Base-by-base conservation (phyloP, 192 early-diverging fungal species). In the Coemansia sp. region DNA sequence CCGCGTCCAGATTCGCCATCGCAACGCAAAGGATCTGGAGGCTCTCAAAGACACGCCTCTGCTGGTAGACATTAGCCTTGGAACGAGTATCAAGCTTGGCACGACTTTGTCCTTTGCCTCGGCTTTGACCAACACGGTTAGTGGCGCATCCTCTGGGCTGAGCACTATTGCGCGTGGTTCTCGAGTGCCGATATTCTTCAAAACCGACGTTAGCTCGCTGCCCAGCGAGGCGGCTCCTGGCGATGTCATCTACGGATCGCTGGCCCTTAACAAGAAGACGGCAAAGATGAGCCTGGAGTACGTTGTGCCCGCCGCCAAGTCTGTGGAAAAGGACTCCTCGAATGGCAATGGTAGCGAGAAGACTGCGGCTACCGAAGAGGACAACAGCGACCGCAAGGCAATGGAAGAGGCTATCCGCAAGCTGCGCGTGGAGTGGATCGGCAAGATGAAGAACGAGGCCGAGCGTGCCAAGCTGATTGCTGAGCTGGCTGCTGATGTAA, bases 201-300 rank as follows among this genome's bases (percentile, higher is more conserved):
- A 73, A 39, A 74, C 76, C 44, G 52, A 64, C 20, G 33, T 69
- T 13, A 38, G 38, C 38, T n/a, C 63, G 7, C 9, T 79, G 18
- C 92, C 94, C 7, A 89, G 88, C 58, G 90, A 89, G 13, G 92
- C 91, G 39, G 87, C 88, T 58, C 85, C 90, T 6, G 94, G 94
- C 6, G 97, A 98, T 77, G 64, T 92, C 49, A 83, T 98, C 33
- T 68, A 88, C 20, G 97, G 95, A 1, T 85, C 87, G 39, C 74
- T 95, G 43, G 64, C 80, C 15, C 86, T 92, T 47, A 68, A 66
- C 74, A 83, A 41, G 15, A 46, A 36, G 13, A 75, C 68, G 16
- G 80, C 60, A 43, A 75, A 55, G 69, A 61, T 80, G 40, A 84
- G n/a, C 74, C 79, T 80, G 69, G 87, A 65, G 81, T 86, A 52